These are phyloP conservation scores for Leishmania martiniquensis DNA, from an alignment of 208 protist species.

Conservation along the genomic window DNA sequence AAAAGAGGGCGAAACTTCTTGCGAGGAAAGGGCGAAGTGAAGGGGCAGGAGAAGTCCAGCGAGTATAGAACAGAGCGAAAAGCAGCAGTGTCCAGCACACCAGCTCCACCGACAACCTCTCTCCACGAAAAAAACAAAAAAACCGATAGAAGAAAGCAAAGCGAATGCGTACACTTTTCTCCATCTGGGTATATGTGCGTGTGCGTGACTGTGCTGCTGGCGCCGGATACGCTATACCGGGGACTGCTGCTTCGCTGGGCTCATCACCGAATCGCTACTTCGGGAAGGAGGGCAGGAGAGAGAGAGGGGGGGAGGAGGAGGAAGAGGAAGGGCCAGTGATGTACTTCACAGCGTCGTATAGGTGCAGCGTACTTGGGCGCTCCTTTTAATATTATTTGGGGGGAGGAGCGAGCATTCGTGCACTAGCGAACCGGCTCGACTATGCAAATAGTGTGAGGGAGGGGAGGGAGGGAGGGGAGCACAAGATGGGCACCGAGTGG, in stretches of 20 bases:
- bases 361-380: background rate
- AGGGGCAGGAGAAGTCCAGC: background rate
- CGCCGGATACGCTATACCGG: background rate
- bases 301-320: background rate
- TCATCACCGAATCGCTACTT: background rate
- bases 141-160: background rate
- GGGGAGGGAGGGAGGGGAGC: background rate
- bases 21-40: background rate
- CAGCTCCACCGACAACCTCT: background rate
- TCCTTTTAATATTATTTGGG: background rate
- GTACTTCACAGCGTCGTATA: background rate
- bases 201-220: background rate
- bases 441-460: background rate
- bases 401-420: background rate
- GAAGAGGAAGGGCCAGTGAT: background rate
- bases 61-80: background rate
- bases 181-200: background rate
- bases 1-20: background rate
- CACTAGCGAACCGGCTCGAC: background rate
- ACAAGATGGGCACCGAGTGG: background rate
- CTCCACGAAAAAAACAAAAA: constrained; percentile 4
- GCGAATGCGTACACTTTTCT: background rate
- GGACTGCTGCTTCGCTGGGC: background rate
- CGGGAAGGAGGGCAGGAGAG: background rate
- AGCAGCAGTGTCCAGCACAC: background rate